Conservation (phyloP, 164 flowering plant species). For the Echeveria elegans region DNA sequence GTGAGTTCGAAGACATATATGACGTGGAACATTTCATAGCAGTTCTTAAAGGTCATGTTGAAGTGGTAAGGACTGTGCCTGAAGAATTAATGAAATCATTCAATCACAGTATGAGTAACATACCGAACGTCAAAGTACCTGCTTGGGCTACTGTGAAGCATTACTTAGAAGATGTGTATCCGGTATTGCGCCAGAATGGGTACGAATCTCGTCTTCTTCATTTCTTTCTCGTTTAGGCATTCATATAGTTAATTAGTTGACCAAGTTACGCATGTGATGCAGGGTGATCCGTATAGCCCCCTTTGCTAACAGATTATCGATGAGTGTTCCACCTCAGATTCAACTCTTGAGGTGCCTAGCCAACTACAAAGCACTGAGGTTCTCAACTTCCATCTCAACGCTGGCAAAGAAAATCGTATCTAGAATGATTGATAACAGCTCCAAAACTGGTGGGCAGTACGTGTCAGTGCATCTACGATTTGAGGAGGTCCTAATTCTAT, state of each 20-base stretch:
- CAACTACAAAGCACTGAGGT: not conserved
- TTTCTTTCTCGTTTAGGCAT: too few relatives aligned
- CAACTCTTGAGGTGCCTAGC: not conserved
- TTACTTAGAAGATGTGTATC: conserved; percentile 48
- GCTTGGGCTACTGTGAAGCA: conserved; percentile 59
- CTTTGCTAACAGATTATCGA: not conserved
- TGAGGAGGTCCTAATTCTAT: not conserved
- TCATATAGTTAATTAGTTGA: too few relatives aligned
- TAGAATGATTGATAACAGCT: not conserved
- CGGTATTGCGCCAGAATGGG: conserved; percentile 46
- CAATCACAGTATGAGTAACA: conserved; percentile 42
- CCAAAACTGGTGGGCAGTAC: not conserved
- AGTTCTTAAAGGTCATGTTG: conserved; percentile 50
- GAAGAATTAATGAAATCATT: conserved; percentile 39
- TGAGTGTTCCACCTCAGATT: not conserved
- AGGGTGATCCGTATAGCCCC: not conserved
- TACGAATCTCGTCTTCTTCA: conserved; percentile 14
- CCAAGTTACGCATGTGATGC: not conserved
- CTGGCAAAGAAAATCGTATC: not conserved
- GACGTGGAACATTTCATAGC: conserved; percentile 56
- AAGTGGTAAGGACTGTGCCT: conserved; percentile 55
- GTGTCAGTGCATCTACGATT: not conserved
- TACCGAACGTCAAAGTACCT: conserved; percentile 38
- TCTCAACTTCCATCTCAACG: not conserved
- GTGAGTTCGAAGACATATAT: conserved; percentile 63